A percentile compares a stretch with the other conserved stretches of the same genome.
Conservation (phyloP, 495 filamentous ascomycete species). For the Aspergillus egyptiacus region DNA sequence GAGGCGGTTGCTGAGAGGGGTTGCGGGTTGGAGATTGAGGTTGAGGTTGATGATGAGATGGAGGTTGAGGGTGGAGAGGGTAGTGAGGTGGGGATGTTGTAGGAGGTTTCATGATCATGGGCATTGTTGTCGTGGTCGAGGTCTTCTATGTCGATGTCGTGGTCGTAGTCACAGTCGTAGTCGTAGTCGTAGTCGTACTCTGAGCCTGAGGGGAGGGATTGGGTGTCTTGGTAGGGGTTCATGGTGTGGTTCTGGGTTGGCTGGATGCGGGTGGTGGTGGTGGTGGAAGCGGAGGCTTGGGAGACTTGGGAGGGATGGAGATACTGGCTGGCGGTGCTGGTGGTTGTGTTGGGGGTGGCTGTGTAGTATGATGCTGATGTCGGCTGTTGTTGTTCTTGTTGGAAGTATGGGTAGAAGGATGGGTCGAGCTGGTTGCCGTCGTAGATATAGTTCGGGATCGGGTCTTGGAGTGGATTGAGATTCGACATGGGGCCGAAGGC, state of each 20-base stretch:
- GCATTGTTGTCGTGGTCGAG: constrained; percentile 1
- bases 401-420: neutral
- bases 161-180: constrained; percentile 5
- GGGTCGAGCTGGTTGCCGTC: neutral
- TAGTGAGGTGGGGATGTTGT: neutral
- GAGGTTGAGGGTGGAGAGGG: neutral
- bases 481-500: neutral
- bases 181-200: constrained; percentile 6
- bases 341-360: neutral
- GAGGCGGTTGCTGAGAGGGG: neutral
- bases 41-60: neutral
- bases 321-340: neutral
- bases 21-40: neutral
- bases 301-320: constrained; percentile 4
- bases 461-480: neutral
- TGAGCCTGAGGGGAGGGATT: neutral
- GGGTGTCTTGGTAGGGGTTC: neutral
- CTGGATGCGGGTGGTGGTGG: neutral
- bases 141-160: constrained; percentile 1
- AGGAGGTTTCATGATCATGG: neutral
- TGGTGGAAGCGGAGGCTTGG: neutral
- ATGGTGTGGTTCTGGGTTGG: neutral
- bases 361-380: neutral
- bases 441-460: neutral
- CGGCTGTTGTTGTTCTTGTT: neutral